Base-by-base conservation (phyloP, 306 rosid species). In the Benincasa hispida region DNA sequence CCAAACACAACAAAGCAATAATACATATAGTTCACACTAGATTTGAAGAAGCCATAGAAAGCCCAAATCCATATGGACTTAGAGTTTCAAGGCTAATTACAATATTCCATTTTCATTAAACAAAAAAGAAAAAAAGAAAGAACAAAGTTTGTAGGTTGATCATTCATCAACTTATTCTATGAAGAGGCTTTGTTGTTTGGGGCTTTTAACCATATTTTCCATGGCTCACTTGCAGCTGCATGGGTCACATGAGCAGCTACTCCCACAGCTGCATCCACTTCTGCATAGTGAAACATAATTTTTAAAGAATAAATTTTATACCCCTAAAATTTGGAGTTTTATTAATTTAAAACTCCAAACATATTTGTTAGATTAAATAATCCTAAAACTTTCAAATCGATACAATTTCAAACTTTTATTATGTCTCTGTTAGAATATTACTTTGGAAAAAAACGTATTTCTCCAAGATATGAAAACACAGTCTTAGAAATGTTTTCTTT, bases 201-300 rank as follows among this genome's bases (percentile, higher is more conserved):
- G 73, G 30, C 0, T 21, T 15, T 66, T 37, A 15, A 18, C 70
- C 70, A 63, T 18, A 14, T 18, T 12, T 63, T 48, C 27, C 25
- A 18, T 65, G 1, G 34, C 18, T 67, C 54, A 67, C n/a, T 67
- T 67, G 74, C 74, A 67, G 74, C 10, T 21, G 74, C 74, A 67
- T 41, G 74, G 74, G 74, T 67, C 74, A 8, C 74, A 67, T 21
- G 74, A 67, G 54, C 74, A 67, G 53, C 74, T 39, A 41, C 34
- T 22, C 54, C 74, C 74, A 41, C 74, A 67, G 74, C 74, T 67
- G 74, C 74, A 67, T 0, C 74, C 74, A 41, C 5, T 3, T 32
- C 74, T 67, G 74, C 74, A 67, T 1, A 2, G 12, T 39, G 2
- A n/a, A n/a, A n/a, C n/a, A n/a, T n/a, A n/a, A n/a, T n/a, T n/a